phyloP scores from a whole-genome alignment of 2,329 filamentous ascomycete genomes.

The Periconia sp. region DNA sequence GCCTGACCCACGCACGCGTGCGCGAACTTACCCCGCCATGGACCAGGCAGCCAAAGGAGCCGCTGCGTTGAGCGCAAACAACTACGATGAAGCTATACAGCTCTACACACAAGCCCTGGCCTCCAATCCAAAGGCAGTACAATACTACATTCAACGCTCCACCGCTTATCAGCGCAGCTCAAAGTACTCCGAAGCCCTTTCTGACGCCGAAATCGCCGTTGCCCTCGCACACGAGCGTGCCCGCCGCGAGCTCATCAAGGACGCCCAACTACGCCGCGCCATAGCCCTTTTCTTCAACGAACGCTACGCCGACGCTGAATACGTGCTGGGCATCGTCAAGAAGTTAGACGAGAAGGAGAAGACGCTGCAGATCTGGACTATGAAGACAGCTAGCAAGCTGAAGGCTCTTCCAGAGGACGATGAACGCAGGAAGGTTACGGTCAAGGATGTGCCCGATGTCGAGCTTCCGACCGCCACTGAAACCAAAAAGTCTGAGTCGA shows the following conservation, averaged over 20 bases:
- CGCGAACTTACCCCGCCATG: slow-evolving; percentile 44
- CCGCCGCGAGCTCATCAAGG: slow-evolving; percentile 72
- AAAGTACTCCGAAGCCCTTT: slow-evolving; percentile 50
- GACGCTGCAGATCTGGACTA: slow-evolving; percentile 59
- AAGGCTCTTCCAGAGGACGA: slow-evolving; percentile 53
- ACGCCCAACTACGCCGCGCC: slow-evolving; percentile 80
- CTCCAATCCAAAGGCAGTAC: slow-evolving; percentile 66
- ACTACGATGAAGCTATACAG: slow-evolving; percentile 69
- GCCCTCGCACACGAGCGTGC: slow-evolving; percentile 71
- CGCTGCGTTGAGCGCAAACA: slow-evolving; percentile 61
- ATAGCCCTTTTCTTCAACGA: slow-evolving; percentile 71
- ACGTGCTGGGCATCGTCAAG: slow-evolving; percentile 64
- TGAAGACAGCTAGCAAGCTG: slow-evolving; percentile 57
- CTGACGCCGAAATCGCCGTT: slow-evolving; percentile 54
- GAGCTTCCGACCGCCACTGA: slow-evolving; percentile 45
- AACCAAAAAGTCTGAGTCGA: slow-evolving; percentile 16
- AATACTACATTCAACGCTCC: slow-evolving; percentile 81
- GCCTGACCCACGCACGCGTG: not conserved
- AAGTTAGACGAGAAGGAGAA: slow-evolving; percentile 57
- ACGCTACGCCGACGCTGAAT: slow-evolving; percentile 73
- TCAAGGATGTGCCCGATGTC: slow-evolving; percentile 56
- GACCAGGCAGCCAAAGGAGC: slow-evolving; percentile 59
- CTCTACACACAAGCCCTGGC: slow-evolving; percentile 67
- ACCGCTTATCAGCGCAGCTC: slow-evolving; percentile 71
- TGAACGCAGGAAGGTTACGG: slow-evolving; percentile 40